These are phyloP conservation scores for Datura wrightii DNA, from an alignment of 257 asterid genomes.

Conservation along the genomic window DNA sequence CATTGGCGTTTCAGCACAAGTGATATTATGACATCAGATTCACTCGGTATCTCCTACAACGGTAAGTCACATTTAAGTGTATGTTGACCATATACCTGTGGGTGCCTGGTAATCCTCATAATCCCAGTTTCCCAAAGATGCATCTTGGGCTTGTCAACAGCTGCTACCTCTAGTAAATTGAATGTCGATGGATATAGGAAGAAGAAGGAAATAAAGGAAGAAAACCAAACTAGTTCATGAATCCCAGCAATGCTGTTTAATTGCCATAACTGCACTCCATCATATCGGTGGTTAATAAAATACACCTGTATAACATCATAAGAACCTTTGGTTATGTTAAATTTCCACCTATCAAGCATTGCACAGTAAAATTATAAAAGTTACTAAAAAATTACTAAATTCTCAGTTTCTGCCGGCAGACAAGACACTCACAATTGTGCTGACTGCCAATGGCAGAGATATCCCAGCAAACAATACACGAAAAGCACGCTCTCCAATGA, in stretches of 20 bases:
- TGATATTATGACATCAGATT: background rate
- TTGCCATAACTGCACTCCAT: constrained; percentile 96
- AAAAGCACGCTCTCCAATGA: constrained; percentile 92
- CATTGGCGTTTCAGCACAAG: background rate
- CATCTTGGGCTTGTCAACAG: constrained; percentile 96
- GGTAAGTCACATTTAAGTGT: background rate
- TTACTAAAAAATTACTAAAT: background rate
- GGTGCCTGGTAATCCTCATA: constrained; percentile 96
- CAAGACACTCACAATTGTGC: constrained; percentile 79
- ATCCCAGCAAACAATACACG: constrained; percentile 95
- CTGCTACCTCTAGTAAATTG: constrained; percentile 93
- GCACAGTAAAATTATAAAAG: background rate
- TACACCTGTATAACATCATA: constrained; percentile 64
- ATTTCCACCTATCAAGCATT: constrained; percentile 16
- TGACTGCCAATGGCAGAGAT: constrained; percentile 93
- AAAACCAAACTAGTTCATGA: constrained; percentile 74
- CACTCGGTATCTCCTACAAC: background rate
- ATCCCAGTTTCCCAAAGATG: constrained; percentile 99
- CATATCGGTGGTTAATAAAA: constrained; percentile 95
- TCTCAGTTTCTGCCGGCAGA: constrained; percentile 13
- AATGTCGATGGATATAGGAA: constrained; percentile 96
- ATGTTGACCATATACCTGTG: constrained; percentile 67
- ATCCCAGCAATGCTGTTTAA: constrained; percentile 77
- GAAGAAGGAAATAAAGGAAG: constrained; percentile 78
- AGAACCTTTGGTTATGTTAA: constrained; percentile 25